These are phyloP conservation scores for Saccharomycopsis fodiens DNA, from an alignment of 805 yeast species.

Conservation along the genomic window DNA sequence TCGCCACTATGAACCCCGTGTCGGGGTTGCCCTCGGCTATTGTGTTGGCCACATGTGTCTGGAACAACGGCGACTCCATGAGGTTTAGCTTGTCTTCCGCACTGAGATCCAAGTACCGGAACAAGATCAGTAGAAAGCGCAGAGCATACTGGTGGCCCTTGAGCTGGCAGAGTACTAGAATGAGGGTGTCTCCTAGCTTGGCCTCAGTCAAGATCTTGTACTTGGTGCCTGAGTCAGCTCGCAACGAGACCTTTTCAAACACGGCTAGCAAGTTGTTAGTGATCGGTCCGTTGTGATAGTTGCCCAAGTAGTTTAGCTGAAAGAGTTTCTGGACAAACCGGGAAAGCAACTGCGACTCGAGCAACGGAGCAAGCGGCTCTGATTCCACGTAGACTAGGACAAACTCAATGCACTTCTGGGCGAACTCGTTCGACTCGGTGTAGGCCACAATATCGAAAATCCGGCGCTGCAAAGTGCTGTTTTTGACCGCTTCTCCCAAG, in stretches of 20 bases:
- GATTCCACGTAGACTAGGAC: neutral
- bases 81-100: neutral
- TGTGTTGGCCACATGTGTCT: neutral
- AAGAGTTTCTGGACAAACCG: conserved; percentile 4
- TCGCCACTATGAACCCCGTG: neutral
- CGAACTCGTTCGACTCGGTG: neutral
- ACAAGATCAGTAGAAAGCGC: neutral
- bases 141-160: neutral
- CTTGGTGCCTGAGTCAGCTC: neutral
- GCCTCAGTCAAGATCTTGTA: conserved; percentile 1
- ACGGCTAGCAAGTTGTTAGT: neutral
- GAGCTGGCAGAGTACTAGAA: neutral
- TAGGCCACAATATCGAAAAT: neutral
- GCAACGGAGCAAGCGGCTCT: neutral
- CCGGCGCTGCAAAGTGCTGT: neutral
- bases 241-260: neutral
- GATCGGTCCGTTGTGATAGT: neutral
- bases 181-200: conserved; percentile 5
- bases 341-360: conserved; percentile 2
- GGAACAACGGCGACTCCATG: neutral
- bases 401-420: neutral
- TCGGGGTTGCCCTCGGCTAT: neutral
- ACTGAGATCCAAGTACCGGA: neutral
- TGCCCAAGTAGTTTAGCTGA: conserved; percentile 2
- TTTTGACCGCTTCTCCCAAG: neutral